Evolutionary conservation across 2,329 filamentous ascomycete genomes (phyloP).

Genomic region (Zymoseptoria crescenta): DNA sequence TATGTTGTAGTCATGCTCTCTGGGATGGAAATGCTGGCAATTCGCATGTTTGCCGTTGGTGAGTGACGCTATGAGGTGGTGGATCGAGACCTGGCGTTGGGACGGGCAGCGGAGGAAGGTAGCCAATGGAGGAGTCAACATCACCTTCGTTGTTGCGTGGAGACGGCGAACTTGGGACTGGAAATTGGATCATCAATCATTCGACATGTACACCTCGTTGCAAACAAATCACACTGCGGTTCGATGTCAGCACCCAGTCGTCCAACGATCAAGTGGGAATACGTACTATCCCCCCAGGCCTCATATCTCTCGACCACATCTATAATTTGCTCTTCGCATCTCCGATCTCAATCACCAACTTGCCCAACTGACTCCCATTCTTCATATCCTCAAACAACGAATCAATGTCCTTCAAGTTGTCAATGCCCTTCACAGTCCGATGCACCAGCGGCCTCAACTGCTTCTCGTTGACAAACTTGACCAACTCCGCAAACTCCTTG

Average conservation of each 20-base stretch:
- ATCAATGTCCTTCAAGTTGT: conserved; percentile 72
- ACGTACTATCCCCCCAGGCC: background rate
- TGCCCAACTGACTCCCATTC: conserved; percentile 79
- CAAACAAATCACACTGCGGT: background rate
- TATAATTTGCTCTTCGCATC: conserved; percentile 24
- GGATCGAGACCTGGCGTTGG: background rate
- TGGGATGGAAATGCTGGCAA: background rate
- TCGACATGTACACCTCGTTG: background rate
- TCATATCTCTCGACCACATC: background rate
- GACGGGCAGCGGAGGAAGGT: background rate
- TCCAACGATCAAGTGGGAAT: background rate
- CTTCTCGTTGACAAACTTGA: conserved; percentile 67
- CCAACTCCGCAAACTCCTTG: conserved; percentile 85
- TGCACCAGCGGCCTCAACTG: conserved; percentile 72
- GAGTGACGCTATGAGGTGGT: background rate
- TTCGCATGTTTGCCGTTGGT: background rate
- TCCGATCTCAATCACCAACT: conserved; percentile 69
- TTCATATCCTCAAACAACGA: conserved; percentile 82
- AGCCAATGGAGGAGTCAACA: background rate
- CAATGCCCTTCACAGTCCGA: conserved; percentile 58
- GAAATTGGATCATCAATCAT: background rate
- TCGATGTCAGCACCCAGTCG: background rate
- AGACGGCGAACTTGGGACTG: too few relatives aligned
- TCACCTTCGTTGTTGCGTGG: background rate
- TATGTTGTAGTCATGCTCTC: background rate